Evolutionary conservation across 129 eudicot species (phyloP).

Genomic region (Gnaphalium uliginosum): DNA sequence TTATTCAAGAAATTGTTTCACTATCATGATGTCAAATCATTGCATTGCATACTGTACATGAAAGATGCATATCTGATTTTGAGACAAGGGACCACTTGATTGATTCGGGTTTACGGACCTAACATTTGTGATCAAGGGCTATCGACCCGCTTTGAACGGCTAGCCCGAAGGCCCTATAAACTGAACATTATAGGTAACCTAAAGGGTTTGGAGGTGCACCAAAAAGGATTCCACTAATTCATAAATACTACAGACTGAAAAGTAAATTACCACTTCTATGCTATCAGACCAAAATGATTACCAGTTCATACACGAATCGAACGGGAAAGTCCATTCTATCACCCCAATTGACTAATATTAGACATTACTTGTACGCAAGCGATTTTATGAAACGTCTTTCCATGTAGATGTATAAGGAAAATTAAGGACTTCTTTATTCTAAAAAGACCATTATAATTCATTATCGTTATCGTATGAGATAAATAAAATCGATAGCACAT

Average conservation of each 20-base stretch:
- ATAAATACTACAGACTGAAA: not conserved
- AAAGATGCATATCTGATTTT: constrained; percentile 23
- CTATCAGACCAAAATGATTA: constrained; percentile 8
- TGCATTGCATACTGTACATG: constrained; percentile 19
- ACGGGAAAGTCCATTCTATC: not conserved
- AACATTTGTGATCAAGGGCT: constrained; percentile 25
- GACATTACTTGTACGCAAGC: constrained; percentile 11
- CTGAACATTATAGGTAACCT: constrained; percentile 5
- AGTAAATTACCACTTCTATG: not conserved
- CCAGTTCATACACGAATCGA: not conserved
- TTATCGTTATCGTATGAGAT: not conserved
- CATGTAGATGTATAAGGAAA: not conserved
- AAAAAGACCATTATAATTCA: not conserved
- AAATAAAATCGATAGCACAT: not conserved
- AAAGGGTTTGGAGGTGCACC: constrained; percentile 7
- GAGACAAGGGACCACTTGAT: constrained; percentile 16
- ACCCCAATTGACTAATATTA: not conserved
- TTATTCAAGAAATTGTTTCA: constrained; percentile 34
- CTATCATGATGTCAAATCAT: constrained; percentile 38
- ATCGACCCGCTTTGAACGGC: constrained; percentile 31
- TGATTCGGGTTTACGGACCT: constrained; percentile 26
- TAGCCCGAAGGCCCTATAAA: constrained; percentile 22
- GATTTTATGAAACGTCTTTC: not conserved
- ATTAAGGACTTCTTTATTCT: not conserved
- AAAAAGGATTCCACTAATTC: constrained; percentile 14